Evolutionary conservation across 2,329 filamentous ascomycete genomes (phyloP).

Genomic region (Epicoccum sorghinum): DNA sequence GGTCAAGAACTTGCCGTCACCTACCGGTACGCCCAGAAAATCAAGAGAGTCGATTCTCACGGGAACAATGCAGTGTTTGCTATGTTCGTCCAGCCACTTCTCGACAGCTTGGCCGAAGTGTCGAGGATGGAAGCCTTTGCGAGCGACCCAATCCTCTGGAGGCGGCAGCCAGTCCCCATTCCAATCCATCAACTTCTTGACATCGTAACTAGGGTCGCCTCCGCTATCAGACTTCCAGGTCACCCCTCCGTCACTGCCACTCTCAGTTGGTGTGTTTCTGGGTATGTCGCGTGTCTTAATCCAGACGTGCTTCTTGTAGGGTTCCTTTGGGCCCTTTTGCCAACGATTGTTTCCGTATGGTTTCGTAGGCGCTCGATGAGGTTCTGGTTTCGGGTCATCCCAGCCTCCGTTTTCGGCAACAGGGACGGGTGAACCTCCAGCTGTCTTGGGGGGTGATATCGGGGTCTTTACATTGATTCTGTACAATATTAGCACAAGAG

Average conservation of each 20-base stretch:
- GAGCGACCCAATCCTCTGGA: slow-evolving; percentile 54
- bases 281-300: slow-evolving; percentile 38
- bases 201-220: slow-evolving; percentile 42
- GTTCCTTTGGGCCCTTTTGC: slow-evolving; percentile 10
- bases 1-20: slow-evolving; percentile 2
- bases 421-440: background rate
- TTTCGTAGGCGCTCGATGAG: slow-evolving; percentile 2
- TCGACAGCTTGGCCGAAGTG: slow-evolving; percentile 43
- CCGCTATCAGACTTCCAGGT: slow-evolving; percentile 34
- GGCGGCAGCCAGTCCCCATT: slow-evolving; percentile 54
- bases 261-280: slow-evolving; percentile 19
- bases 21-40: background rate
- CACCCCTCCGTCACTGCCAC: slow-evolving; percentile 33
- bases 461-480: background rate
- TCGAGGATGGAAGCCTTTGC: slow-evolving; percentile 37
- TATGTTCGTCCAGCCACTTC: slow-evolving; percentile 36
- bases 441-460: slow-evolving; percentile 11
- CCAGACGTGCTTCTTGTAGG: slow-evolving; percentile 28
- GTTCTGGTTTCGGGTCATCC: slow-evolving; percentile 13
- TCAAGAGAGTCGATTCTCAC: slow-evolving; percentile 14
- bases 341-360: slow-evolving; percentile 21
- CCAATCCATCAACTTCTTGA: slow-evolving; percentile 52
- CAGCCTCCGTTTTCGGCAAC: slow-evolving; percentile 10
- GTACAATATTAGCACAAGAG: background rate
- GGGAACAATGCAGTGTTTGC: slow-evolving; percentile 11